Conservation (phyloP, 139 green algal genomes). For the Deuterostichococcus epilithicus region DNA sequence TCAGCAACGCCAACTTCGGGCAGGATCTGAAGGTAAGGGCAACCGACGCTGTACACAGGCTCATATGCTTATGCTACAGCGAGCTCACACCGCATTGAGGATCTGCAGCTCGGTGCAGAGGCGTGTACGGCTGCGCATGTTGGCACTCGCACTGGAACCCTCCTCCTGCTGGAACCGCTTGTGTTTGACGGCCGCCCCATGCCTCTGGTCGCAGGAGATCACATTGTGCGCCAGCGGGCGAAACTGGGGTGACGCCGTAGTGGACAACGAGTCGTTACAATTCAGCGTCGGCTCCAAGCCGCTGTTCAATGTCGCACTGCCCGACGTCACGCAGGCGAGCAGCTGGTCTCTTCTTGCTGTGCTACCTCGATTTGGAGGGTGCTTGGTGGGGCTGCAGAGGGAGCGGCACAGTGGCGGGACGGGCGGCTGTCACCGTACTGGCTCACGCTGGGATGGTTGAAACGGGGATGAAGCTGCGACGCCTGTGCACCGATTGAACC, state of each 20-base stretch:
- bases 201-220: slow-evolving; percentile 32
- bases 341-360: not conserved
- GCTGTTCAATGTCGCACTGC: slow-evolving; percentile 79
- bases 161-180: not conserved
- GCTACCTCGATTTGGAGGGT: no score
- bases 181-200: not conserved
- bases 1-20: slow-evolving; percentile 18
- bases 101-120: no score
- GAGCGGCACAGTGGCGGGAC: no score
- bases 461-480: no score
- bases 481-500: no score
- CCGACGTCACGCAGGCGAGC: slow-evolving; percentile 67
- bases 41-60: not conserved
- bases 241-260: slow-evolving; percentile 69
- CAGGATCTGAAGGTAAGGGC: slow-evolving; percentile 15
- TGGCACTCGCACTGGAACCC: not conserved
- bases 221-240: slow-evolving; percentile 33
- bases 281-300: slow-evolving; percentile 75
- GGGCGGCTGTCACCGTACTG: no score
- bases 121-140: not conserved
- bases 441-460: no score
- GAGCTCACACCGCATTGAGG: no score
- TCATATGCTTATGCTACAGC: not conserved
- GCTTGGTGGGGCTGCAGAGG: no score
- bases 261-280: slow-evolving; percentile 61